phyloP scores from a whole-genome alignment of 176 grass and related monocot genomes.

The Carex kokanica region DNA sequence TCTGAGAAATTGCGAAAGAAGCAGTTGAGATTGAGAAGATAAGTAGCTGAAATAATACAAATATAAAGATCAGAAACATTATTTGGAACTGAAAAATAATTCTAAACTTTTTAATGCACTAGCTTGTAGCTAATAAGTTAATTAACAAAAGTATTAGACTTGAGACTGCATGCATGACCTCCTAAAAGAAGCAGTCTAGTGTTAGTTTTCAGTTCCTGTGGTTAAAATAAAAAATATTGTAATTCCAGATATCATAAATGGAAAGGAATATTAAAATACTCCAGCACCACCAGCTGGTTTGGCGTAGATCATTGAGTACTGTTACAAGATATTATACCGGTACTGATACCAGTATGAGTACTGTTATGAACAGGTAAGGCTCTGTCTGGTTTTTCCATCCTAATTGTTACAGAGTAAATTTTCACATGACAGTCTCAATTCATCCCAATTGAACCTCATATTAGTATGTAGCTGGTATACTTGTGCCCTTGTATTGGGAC shows the following conservation, averaged over 20 bases:
- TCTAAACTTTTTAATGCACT: neutral
- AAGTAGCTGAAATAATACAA: slow-evolving; percentile 54
- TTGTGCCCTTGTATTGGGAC: neutral
- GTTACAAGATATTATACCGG: neutral
- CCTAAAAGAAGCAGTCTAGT: neutral
- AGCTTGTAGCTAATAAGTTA: neutral
- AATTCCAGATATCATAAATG: neutral
- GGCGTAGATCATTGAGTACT: neutral
- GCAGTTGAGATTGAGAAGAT: slow-evolving; percentile 39
- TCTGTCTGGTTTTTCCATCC: neutral
- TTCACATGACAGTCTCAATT: neutral
- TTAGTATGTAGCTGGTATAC: neutral
- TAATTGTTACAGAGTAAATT: neutral
- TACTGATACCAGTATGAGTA: neutral
- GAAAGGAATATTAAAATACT: neutral
- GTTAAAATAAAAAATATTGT: neutral
- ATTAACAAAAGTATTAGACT: neutral
- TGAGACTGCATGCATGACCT: neutral
- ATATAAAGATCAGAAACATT: slow-evolving; percentile 30
- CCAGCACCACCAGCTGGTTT: neutral
- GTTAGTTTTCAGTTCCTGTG: neutral
- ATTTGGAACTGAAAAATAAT: slow-evolving; percentile 6
- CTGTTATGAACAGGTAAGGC: neutral
- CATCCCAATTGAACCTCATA: neutral
- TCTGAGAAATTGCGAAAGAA: slow-evolving; percentile 63